phyloP scores from a whole-genome alignment of 768 basidiomycete species.

The Agaricus sinodeliciosus region DNA sequence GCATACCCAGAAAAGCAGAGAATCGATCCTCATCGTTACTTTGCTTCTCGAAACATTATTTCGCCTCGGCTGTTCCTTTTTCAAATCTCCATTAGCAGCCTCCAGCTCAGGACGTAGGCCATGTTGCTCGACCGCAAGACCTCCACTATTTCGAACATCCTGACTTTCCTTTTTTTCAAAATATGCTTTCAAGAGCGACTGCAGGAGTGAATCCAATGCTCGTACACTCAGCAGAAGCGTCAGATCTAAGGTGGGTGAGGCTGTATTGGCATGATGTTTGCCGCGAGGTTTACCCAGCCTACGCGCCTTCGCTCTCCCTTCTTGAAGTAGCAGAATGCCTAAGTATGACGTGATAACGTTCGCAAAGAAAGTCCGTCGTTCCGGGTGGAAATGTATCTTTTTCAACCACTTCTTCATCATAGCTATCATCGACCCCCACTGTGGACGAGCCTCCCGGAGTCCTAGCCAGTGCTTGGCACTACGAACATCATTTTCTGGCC shows the following conservation, averaged over 20 bases:
- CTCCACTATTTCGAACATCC: background rate
- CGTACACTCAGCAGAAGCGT: slow-evolving; percentile 64
- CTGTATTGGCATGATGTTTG: background rate
- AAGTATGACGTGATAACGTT: slow-evolving; percentile 50
- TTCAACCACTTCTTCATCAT: slow-evolving; percentile 9
- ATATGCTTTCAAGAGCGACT: slow-evolving; percentile 36
- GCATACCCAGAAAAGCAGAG: slow-evolving; percentile 69
- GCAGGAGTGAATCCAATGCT: slow-evolving; percentile 57
- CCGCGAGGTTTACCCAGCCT: slow-evolving; percentile 14
- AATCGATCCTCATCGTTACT: slow-evolving; percentile 50
- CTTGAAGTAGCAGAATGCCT: slow-evolving; percentile 54
- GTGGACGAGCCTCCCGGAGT: background rate
- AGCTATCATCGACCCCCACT: slow-evolving; percentile 9
- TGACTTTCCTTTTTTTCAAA: slow-evolving; percentile 9
- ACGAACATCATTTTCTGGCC: background rate
- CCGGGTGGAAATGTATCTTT: slow-evolving; percentile 24
- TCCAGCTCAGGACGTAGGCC: slow-evolving; percentile 11
- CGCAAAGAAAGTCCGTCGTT: slow-evolving; percentile 51
- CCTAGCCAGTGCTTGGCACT: too few species aligned
- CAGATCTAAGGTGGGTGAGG: slow-evolving; percentile 60
- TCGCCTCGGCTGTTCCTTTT: slow-evolving; percentile 23
- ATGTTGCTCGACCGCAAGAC: background rate
- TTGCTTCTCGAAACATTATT: slow-evolving; percentile 16
- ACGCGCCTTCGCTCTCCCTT: slow-evolving; percentile 30
- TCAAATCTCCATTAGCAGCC: slow-evolving; percentile 16